Evolutionary conservation across 139 green algal genomes (phyloP).

Genomic region (Tetradesmus obliquus): DNA sequence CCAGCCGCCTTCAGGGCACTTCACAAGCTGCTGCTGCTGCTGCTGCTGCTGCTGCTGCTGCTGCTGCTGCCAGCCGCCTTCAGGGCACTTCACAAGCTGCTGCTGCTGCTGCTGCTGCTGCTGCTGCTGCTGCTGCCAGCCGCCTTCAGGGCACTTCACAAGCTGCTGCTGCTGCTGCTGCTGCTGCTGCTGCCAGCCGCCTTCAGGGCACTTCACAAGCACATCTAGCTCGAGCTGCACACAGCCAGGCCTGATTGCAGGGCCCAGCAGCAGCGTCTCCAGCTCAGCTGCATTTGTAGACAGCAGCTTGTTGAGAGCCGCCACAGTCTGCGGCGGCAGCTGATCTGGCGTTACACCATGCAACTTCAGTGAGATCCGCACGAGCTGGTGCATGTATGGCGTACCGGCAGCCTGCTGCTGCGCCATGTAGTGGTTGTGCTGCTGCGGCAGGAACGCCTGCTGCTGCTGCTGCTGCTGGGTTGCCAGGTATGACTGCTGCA

Average conservation of each 20-base stretch:
- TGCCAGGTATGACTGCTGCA: not conserved
- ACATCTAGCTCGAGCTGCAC: not conserved
- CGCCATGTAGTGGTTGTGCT: slow-evolving; percentile 1
- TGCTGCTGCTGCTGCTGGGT: not conserved
- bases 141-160: too few relatives aligned
- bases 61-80: too few relatives aligned
- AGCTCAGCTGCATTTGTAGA: not conserved
- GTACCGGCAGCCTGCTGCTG: not conserved
- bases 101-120: too few relatives aligned
- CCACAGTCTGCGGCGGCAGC: not conserved
- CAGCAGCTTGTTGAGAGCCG: not conserved
- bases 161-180: slow-evolving; percentile 21
- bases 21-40: too few relatives aligned
- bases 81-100: too few relatives aligned
- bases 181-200: not conserved
- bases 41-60: too few relatives aligned
- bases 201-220: not conserved
- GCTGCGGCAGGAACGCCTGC: not conserved
- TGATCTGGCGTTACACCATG: slow-evolving; percentile 11
- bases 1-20: not conserved
- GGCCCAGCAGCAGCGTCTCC: not conserved
- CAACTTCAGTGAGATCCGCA: not conserved
- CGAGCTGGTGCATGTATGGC: not conserved
- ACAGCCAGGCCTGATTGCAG: not conserved
- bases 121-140: too few relatives aligned